Evolutionary conservation across 2,329 filamentous ascomycete species (phyloP).

Genomic region (Fusarium miscanthi): DNA sequence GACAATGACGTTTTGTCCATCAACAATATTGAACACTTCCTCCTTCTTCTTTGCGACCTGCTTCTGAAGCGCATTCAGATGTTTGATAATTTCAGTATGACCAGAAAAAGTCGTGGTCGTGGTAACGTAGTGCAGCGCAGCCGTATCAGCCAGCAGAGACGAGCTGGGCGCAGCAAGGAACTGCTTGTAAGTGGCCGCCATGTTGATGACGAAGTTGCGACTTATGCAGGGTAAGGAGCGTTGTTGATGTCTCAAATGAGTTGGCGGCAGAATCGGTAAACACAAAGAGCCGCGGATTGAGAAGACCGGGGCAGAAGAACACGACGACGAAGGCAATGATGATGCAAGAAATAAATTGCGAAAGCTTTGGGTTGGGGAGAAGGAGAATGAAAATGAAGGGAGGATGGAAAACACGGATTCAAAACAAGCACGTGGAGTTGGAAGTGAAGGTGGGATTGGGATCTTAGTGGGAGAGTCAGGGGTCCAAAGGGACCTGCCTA

Average conservation of each 20-base stretch:
- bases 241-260: slow-evolving; percentile 7
- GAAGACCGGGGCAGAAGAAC: slow-evolving; percentile 17
- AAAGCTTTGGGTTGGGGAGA: slow-evolving; percentile 6
- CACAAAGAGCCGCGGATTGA: slow-evolving; percentile 20
- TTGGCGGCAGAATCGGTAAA: slow-evolving; percentile 1
- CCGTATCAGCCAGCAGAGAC: slow-evolving; percentile 71
- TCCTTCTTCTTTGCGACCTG: slow-evolving; percentile 87
- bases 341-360: slow-evolving; percentile 12
- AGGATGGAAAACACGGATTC: slow-evolving; percentile 35
- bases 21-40: slow-evolving; percentile 78
- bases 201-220: slow-evolving; percentile 43
- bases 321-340: neutral
- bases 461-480: slow-evolving; percentile 32
- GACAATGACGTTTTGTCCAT: slow-evolving; percentile 78
- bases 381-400: slow-evolving; percentile 26
- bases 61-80: slow-evolving; percentile 76
- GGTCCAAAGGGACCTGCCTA: slow-evolving; percentile 27
- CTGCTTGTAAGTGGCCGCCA: slow-evolving; percentile 71
- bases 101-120: slow-evolving; percentile 81
- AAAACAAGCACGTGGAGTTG: slow-evolving; percentile 47
- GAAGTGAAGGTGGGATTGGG: slow-evolving; percentile 34
- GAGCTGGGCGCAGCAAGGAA: slow-evolving; percentile 76
- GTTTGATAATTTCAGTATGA: slow-evolving; percentile 81
- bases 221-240: slow-evolving; percentile 25
- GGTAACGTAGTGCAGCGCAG: slow-evolving; percentile 87